These are phyloP conservation scores for Lactifluus piperatus DNA, from an alignment of 768 basidiomycete genomes.

Conservation along the genomic window DNA sequence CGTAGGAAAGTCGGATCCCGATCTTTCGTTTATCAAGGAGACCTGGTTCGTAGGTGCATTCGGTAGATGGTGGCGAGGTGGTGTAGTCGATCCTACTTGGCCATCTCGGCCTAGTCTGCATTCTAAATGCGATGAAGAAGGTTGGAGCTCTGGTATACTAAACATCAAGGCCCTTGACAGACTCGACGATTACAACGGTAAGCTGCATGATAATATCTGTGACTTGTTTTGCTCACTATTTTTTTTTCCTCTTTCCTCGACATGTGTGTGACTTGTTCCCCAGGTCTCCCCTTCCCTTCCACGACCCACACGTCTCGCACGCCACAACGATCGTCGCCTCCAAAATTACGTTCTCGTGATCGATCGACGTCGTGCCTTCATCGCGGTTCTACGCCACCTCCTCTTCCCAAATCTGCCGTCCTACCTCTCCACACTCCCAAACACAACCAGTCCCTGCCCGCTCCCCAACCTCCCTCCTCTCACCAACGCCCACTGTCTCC, in stretches of 20 bases:
- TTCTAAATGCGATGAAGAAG: constrained; percentile 56
- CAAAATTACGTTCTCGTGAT: constrained; percentile 41
- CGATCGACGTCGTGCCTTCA: constrained; percentile 20
- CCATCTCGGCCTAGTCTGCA: constrained; percentile 47
- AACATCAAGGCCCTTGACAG: constrained; percentile 66
- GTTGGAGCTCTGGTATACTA: constrained; percentile 70
- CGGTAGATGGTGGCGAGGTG: constrained; percentile 86
- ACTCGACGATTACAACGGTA: constrained; percentile 60
- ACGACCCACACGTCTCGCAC: constrained; percentile 14
- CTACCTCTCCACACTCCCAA: constrained; percentile 66
- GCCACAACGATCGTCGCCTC: constrained; percentile 35
- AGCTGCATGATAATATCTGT: constrained; percentile 24
- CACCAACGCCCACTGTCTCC: constrained; percentile 12
- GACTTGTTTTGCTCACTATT: constrained; percentile 23
- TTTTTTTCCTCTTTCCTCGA: not conserved
- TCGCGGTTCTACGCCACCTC: constrained; percentile 72
- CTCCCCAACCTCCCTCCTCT: constrained; percentile 14
- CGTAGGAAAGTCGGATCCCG: constrained; percentile 27
- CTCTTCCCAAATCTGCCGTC: constrained; percentile 74
- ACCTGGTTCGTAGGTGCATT: constrained; percentile 89
- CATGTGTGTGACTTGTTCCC: not conserved
- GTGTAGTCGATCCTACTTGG: constrained; percentile 74
- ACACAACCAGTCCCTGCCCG: constrained; percentile 22
- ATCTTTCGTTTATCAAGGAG: constrained; percentile 53
- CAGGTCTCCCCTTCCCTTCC: constrained; percentile 21